These are phyloP conservation scores for Solanum sejunctum DNA, from an alignment of 257 asterid species.

Conservation along the genomic window DNA sequence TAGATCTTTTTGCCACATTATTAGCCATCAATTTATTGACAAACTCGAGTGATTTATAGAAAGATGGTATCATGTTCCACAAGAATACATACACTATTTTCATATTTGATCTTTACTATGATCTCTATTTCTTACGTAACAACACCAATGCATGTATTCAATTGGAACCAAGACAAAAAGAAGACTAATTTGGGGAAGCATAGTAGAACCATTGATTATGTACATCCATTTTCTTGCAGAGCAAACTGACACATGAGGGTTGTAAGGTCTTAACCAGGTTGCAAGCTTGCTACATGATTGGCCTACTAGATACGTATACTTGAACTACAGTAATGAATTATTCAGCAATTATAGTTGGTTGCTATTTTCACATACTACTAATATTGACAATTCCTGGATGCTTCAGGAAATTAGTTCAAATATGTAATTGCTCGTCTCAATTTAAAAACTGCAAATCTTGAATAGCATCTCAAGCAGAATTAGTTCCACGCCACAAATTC, in stretches of 20 bases:
- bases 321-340: background rate
- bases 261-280: slow-evolving; percentile 8
- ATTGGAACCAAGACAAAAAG: too few relatives aligned
- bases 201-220: too few relatives aligned
- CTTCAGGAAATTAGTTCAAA: background rate
- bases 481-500: background rate
- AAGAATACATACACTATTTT: too few relatives aligned
- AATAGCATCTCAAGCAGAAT: background rate
- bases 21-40: background rate
- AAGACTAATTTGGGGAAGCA: too few relatives aligned
- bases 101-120: too few relatives aligned
- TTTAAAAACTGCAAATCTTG: background rate
- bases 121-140: too few relatives aligned
- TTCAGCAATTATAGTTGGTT: background rate
- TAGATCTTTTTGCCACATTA: background rate
- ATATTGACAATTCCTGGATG: too few relatives aligned
- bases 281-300: slow-evolving; percentile 41
- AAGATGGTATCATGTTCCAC: too few relatives aligned
- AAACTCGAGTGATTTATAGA: background rate
- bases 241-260: background rate
- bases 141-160: too few relatives aligned
- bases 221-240: too few relatives aligned
- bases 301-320: background rate
- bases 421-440: background rate
- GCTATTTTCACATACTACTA: background rate